Percentiles rank a stretch among this genome's conserved stretches.
Conservation (phyloP, 352 stramenopile species). For the Phytophthora quininea region DNA sequence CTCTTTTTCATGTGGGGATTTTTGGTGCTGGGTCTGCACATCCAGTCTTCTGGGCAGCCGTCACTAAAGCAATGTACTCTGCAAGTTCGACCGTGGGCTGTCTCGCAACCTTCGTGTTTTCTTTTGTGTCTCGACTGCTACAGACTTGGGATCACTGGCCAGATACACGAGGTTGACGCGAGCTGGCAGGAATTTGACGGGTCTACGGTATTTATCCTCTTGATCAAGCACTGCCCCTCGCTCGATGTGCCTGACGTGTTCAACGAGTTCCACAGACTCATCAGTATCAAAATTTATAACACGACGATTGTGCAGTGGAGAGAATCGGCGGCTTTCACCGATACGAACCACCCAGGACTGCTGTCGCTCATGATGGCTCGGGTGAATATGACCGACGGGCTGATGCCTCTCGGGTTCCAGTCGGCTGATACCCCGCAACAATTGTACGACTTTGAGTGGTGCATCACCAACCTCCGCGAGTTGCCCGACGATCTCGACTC, state of each 20-base stretch:
- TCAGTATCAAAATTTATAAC: no score
- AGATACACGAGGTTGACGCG: slow-evolving; percentile 10
- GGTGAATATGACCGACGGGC: slow-evolving; percentile 19
- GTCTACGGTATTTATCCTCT: slow-evolving; percentile 23
- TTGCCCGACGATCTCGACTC: slow-evolving; percentile 40
- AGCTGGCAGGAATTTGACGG: slow-evolving; percentile 25
- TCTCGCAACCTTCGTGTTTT: slow-evolving; percentile 26
- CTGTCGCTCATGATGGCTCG: slow-evolving; percentile 26
- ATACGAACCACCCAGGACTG: slow-evolving; percentile 20
- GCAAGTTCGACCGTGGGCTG: slow-evolving; percentile 32
- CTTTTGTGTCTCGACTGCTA: slow-evolving; percentile 39
- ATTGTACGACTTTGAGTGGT: slow-evolving; percentile 41
- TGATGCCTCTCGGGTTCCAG: slow-evolving; percentile 14
- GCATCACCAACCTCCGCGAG: slow-evolving; percentile 35
- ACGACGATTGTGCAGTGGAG: no score
- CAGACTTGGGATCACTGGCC: slow-evolving; percentile 8
- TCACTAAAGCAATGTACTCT: slow-evolving; percentile 25
- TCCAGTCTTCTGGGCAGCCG: slow-evolving; percentile 22
- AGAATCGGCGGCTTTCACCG: no score
- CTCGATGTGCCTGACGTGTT: slow-evolving; percentile 30
- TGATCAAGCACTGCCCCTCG: slow-evolving; percentile 34
- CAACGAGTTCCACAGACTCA: slow-evolving; percentile 22
- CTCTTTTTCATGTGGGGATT: slow-evolving; percentile 20
- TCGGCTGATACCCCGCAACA: slow-evolving; percentile 15
- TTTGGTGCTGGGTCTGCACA: slow-evolving; percentile 24